A percentile compares a stretch with the other conserved stretches of the same genome.
Evolutionary conservation across 805 yeast genomes (phyloP).

Genomic region (Suhomyces pyralidae): DNA sequence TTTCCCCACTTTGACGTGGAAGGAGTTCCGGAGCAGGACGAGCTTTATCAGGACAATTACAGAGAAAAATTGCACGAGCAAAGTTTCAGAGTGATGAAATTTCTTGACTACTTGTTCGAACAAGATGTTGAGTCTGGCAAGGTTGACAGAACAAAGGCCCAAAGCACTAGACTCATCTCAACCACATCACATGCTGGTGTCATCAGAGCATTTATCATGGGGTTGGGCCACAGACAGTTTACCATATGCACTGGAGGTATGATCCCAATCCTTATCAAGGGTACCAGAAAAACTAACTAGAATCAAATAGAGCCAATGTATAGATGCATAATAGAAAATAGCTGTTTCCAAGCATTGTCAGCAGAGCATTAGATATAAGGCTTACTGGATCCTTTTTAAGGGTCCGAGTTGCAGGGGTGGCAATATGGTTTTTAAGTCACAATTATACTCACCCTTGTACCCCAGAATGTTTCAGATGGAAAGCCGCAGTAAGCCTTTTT

Average conservation of each 20-base stretch:
- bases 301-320: not conserved
- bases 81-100: conserved; percentile 44
- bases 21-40: conserved; percentile 49
- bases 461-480: not conserved
- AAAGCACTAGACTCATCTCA: conserved; percentile 31
- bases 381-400: not conserved
- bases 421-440: not conserved
- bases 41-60: conserved; percentile 39
- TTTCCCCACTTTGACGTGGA: conserved; percentile 23
- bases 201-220: conserved; percentile 50
- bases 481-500: not conserved
- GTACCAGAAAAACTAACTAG: conserved; percentile 15
- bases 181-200: conserved; percentile 64
- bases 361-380: not conserved
- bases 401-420: not conserved
- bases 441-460: not conserved
- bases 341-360: not conserved
- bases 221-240: conserved; percentile 52
- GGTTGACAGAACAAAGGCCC: conserved; percentile 23
- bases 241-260: conserved; percentile 65
- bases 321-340: not conserved
- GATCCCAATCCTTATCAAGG: conserved; percentile 57
- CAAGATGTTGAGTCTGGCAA: conserved; percentile 14
- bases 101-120: conserved; percentile 38
- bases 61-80: conserved; percentile 52